Percentiles rank a stretch among this genome's conserved stretches.
These are phyloP conservation scores for Clitoria ternatea DNA, from an alignment of 306 rosid genomes.

Conservation along the genomic window DNA sequence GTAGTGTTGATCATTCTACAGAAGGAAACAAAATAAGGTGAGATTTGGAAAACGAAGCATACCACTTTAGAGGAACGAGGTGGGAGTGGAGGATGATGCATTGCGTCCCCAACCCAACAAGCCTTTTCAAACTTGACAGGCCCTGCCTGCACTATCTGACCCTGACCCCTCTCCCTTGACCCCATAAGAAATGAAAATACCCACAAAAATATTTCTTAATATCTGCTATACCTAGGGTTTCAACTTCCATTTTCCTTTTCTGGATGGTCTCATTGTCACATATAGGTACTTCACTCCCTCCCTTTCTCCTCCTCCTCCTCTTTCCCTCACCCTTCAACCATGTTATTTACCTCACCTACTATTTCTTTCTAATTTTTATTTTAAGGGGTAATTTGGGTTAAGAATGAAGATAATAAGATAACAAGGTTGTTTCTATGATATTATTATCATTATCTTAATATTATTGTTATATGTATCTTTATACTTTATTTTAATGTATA, in stretches of 20 bases:
- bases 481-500: too few species aligned
- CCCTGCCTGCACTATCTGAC: slow-evolving; percentile 14
- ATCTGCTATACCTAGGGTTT: slow-evolving; percentile 38
- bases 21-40: slow-evolving; percentile 45
- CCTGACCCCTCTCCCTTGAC: neutral
- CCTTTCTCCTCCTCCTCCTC: too few species aligned
- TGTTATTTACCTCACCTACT: neutral
- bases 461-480: too few species aligned
- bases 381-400: neutral
- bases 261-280: too few species aligned
- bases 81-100: slow-evolving; percentile 13
- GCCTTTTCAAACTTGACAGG: slow-evolving; percentile 42
- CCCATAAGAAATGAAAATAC: too few species aligned
- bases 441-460: too few species aligned
- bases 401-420: too few species aligned
- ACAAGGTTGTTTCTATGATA: too few species aligned
- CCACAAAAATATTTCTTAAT: too few species aligned
- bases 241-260: neutral
- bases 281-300: neutral
- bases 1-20: slow-evolving; percentile 33
- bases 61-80: slow-evolving; percentile 20
- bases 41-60: slow-evolving; percentile 34
- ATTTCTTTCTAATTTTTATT: neutral
- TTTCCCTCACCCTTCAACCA: slow-evolving; percentile 7
- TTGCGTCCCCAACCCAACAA: slow-evolving; percentile 47